Base-by-base conservation (phyloP, 2,329 filamentous ascomycete species). In the Atkinsonella texensis region DNA sequence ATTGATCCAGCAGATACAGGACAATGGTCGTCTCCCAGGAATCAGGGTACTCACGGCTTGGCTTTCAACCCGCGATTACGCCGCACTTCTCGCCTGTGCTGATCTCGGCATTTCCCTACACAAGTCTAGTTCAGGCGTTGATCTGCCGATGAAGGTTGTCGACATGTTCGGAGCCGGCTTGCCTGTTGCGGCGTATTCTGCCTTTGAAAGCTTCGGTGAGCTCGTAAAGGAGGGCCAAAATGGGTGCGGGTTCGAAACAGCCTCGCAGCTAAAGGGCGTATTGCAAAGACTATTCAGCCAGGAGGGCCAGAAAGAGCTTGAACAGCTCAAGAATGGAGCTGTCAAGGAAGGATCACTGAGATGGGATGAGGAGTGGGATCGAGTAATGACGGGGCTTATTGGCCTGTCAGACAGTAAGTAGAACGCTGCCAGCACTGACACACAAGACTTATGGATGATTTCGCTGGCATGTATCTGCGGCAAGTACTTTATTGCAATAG, bases 61-160 rank as follows among this genome's bases (percentile, higher is more conserved):
- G 85, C 76, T 98, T 17, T 85, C 81, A 9, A 84, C 87, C 5
- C 74, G 80, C 51, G 86, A 95, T 65, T 98, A 98, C 64, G 91
- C 93, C 1, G 75, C 74, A 1, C 76, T 98, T 4, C 80, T 98
- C 32, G 87, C 85, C 11, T 84, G 84, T 44, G 89, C 93, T 3
- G 91, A 96, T 60, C 73, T 98, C 0, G 93, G 93, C 10, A 81
- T 98, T 23, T 95, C 88, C 52, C 73, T 98, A 28, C 93, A 98
- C 70, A 95, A 82, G 57, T 96, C 89, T 13, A 94, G 87, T 58
- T 95, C 89, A 2, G 93, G 93, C 1, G 89, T 98, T 0, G 93
- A 98, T 67, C 73, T 98, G 18, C 93, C 93, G 0, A 98, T 98
- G 93, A 98, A 98, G 70, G 89, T 98, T 1, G 90, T 98, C 13